Conservation (phyloP, 805 yeast genomes). For the Metschnikowia colocasiae region DNA sequence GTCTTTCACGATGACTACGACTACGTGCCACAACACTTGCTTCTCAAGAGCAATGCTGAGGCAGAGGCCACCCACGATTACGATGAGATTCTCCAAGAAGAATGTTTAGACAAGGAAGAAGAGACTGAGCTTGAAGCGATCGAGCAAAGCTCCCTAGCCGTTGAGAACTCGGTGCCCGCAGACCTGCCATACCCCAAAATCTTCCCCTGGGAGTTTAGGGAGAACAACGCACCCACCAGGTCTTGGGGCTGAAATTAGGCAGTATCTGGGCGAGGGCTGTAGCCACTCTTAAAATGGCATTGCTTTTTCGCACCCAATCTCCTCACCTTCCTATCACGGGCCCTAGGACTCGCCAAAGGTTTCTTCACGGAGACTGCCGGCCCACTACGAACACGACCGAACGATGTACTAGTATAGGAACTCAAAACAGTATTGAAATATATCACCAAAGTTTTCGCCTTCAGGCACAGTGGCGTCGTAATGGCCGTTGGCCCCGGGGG, state of each 20-base stretch:
- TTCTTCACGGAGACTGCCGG: neutral
- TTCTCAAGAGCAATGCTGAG: slow-evolving; percentile 7
- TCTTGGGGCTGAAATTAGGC: slow-evolving; percentile 19
- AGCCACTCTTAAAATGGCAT: neutral
- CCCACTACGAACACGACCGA: neutral
- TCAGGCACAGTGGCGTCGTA: neutral
- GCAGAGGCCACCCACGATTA: slow-evolving; percentile 1
- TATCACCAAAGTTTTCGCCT: neutral
- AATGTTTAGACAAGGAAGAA: slow-evolving; percentile 6
- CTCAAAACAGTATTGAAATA: neutral
- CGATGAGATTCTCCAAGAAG: slow-evolving; percentile 8
- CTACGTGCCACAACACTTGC: slow-evolving; percentile 28
- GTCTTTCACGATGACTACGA: slow-evolving; percentile 28
- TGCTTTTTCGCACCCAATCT: slow-evolving; percentile 4
- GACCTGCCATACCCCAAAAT: slow-evolving; percentile 17
- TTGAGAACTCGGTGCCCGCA: neutral
- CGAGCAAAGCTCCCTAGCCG: neutral
- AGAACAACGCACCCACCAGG: slow-evolving; percentile 22
- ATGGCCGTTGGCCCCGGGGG: slow-evolving; percentile 4
- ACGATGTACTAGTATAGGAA: neutral
- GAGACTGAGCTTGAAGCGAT: neutral
- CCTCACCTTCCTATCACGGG: neutral
- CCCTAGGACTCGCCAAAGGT: neutral
- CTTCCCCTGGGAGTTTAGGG: slow-evolving; percentile 39
- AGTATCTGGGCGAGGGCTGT: too few relatives aligned